Base-by-base conservation (phyloP, 1,284 basidiomycete species). In the Peniophora sp. region DNA sequence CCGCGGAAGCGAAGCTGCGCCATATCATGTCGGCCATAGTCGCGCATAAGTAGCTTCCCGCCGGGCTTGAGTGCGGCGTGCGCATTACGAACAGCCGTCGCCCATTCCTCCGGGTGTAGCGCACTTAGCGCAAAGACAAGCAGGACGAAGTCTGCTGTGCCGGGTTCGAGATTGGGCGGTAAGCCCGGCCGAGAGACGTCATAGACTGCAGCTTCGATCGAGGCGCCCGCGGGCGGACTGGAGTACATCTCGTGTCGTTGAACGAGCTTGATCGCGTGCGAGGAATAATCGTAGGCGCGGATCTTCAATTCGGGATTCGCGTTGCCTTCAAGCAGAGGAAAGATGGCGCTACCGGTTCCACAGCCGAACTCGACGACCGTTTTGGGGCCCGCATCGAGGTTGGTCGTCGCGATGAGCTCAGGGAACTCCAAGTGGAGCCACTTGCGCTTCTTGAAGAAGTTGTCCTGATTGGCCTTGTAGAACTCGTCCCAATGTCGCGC, bases 121-220 rank as follows among this genome's bases (percentile, higher is more conserved):
- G 97, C 97, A 49, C 91, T 95, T 49, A 99, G 71, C 14, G 98
- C 94, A 63, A 97, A 99, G 46, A 99, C 89, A 56, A 97, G 79
- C n/a, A 95, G 82, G 37, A 92, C 74, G 32, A 98, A 83, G 62
- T 99, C 94, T 15, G 95, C 84, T 10, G 78, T 82, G 12, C 70
- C 79, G 5, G 82, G 79, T 46, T 73, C 67, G 17, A 95, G 62
- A 24, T 76, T 79, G 2, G 76, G 69, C 0, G 94, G 94, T 1
- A 93, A 71, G 3, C 70, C 64, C 22, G 66, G 59, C 3, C 86
- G 85, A 0, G 91, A 82, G 32, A 98, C 72, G 63, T 99, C 97
- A 95, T 95, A 99, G 0, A 97, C 91, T 2, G 83, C 78, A 3
- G 95, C 88, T 22, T 77, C 68, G 50, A 97, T 88, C 1, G 78